These are phyloP conservation scores for Lepraria neglecta DNA, from an alignment of 495 filamentous ascomycete species.

Conservation along the genomic window DNA sequence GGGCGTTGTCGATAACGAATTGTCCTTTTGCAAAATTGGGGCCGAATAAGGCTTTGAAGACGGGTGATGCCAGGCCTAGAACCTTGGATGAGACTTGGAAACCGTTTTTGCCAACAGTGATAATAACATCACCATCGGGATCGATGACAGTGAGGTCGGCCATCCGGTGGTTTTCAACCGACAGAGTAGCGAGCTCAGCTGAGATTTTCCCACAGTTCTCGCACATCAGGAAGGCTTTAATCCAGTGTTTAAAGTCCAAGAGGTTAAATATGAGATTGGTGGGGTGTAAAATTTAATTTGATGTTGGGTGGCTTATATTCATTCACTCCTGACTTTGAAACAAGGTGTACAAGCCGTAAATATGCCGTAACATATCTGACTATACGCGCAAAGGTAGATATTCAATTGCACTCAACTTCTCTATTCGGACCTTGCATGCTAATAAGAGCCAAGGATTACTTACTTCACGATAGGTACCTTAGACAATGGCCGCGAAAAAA, in stretches of 20 bases:
- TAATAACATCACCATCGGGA: slow-evolving; percentile 8
- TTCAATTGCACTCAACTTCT: too few species aligned
- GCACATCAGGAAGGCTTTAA: neutral
- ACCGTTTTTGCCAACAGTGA: neutral
- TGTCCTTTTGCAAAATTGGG: slow-evolving; percentile 25
- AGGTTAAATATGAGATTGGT: neutral
- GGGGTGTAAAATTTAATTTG: neutral
- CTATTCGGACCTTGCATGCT: neutral
- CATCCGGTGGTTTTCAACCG: neutral
- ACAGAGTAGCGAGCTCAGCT: neutral
- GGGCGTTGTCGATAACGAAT: neutral
- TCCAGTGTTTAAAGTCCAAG: neutral
- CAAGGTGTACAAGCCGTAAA: neutral
- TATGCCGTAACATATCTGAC: neutral
- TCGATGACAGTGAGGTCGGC: slow-evolving; percentile 7
- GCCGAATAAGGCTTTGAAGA: slow-evolving; percentile 25
- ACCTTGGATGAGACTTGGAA: slow-evolving; percentile 17
- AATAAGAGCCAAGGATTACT: neutral
- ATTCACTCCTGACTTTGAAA: neutral
- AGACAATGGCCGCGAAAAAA: neutral
- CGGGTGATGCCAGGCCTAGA: slow-evolving; percentile 14
- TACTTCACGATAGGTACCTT: neutral
- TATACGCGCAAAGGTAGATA: too few species aligned
- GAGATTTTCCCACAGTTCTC: neutral
- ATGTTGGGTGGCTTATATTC: neutral